Conservation (phyloP, 306 rosid species). For the Lablab purpureus region DNA sequence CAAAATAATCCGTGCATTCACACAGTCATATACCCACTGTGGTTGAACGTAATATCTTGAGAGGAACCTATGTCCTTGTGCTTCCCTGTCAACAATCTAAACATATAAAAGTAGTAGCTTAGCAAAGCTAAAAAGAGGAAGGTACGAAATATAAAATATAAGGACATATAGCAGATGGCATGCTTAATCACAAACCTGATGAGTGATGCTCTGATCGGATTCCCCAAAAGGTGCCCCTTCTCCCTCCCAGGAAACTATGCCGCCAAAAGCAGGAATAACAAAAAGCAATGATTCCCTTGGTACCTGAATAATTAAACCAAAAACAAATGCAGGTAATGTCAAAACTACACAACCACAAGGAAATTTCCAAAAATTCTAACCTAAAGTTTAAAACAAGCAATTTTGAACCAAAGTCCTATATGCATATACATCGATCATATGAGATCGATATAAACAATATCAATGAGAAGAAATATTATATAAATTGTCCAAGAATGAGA, state of each 20-base stretch:
- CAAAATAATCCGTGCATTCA: slow-evolving; percentile 79
- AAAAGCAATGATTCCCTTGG: slow-evolving; percentile 91
- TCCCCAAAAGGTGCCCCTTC: slow-evolving; percentile 85
- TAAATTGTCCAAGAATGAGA: background rate
- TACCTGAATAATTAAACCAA: slow-evolving; percentile 61
- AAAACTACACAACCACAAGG: slow-evolving; percentile 1
- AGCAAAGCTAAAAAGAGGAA: slow-evolving; percentile 31
- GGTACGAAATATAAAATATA: background rate
- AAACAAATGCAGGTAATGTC: slow-evolving; percentile 2
- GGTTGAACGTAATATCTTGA: slow-evolving; percentile 95
- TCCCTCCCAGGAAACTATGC: slow-evolving; percentile 93
- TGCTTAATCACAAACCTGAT: slow-evolving; percentile 66
- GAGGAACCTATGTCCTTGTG: slow-evolving; percentile 71
- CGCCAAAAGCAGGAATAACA: slow-evolving; percentile 94
- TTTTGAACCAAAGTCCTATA: background rate
- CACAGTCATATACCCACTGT: slow-evolving; percentile 90
- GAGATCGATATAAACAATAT: background rate
- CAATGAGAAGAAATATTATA: background rate
- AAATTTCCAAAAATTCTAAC: background rate
- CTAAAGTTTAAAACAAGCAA: background rate
- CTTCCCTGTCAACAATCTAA: slow-evolving; percentile 86
- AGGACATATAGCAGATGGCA: slow-evolving; percentile 1
- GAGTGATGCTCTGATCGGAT: slow-evolving; percentile 76
- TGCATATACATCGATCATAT: background rate
- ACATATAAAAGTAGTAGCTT: slow-evolving; percentile 46